phyloP scores from a whole-genome alignment of 441 rosid species.

The Hura crepitans region DNA sequence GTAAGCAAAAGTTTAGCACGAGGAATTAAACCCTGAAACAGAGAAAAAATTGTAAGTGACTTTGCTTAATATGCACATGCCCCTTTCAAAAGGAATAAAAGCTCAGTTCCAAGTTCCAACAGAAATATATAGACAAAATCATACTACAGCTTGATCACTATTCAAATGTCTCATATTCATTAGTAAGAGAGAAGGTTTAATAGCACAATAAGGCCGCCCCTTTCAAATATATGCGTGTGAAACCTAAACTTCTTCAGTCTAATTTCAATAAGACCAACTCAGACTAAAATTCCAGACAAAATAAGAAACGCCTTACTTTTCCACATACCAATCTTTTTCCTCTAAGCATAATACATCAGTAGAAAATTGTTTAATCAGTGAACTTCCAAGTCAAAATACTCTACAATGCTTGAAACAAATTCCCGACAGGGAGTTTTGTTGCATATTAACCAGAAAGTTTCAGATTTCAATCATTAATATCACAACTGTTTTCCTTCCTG shows the following conservation, averaged over 20 bases:
- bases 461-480: not conserved
- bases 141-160: not conserved
- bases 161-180: not conserved
- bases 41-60: slow-evolving; percentile 5
- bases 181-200: not conserved
- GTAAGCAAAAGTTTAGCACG: slow-evolving; percentile 79
- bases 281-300: not conserved
- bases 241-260: not conserved
- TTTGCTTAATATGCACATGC: not conserved
- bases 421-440: not conserved
- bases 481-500: not conserved
- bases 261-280: not conserved
- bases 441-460: not conserved
- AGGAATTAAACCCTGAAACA: slow-evolving; percentile 85
- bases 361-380: not conserved
- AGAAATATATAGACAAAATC: not conserved
- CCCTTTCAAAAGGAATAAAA: not conserved
- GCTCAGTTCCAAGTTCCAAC: not conserved
- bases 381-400: not conserved
- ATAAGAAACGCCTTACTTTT: not conserved
- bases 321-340: not conserved
- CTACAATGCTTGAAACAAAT: not conserved
- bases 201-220: not conserved
- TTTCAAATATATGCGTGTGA: not conserved
- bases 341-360: not conserved